Base-by-base conservation (phyloP, 495 filamentous ascomycete genomes). In the Corynascus novoguineensis region DNA sequence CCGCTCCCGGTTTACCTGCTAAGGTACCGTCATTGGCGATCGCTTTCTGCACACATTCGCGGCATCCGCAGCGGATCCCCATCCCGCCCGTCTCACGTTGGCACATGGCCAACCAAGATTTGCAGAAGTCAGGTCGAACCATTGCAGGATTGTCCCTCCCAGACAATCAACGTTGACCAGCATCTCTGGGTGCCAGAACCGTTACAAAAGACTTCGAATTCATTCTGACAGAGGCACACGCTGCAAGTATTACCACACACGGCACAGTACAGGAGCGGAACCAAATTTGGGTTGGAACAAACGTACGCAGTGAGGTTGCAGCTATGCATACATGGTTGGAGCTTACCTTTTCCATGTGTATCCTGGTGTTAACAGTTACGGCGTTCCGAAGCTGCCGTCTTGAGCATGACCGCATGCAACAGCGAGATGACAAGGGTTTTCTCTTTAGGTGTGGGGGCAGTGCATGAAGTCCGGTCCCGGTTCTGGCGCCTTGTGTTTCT, bases 81-180 rank as follows among this genome's bases (percentile, higher is more conserved):
- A 55, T 58, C 15, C 50, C 53, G 48, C 55, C 64, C 55, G 54
- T 57, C 48, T 57, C 31, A 56, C 50, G 61, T 35, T 59, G 40
- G 55, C 57, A 59, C 66, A 65, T 63, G 63, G 59, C 22, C 52
- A 69, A 69, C 67, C 67, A 69, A 69, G 67, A 69, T 69, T 65
- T 55, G 58, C 29, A 31, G 17, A 61, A 4, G 38, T 51, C 38
- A 53, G 66, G 66, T 66, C 55, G 56, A 49, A 42, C 31, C 53
- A n/a, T 3, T 11, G 21, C 21, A 49, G 40, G 29, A 15, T 40
- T n/a, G 4, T 46, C 40, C 47, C 48, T 51, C 35, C 29, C 45
- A 62, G 55, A 34, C n/a, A n/a, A n/a, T n/a, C n/a, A n/a, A n/a
- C n/a, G n/a, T n/a, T n/a, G n/a, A n/a, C n/a, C n/a, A 19, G 19